A percentile compares a stretch with the other conserved stretches of the same genome.
These are phyloP conservation scores for Pseudocercospora ulei DNA, from an alignment of 2,329 filamentous ascomycete genomes.

Conservation along the genomic window DNA sequence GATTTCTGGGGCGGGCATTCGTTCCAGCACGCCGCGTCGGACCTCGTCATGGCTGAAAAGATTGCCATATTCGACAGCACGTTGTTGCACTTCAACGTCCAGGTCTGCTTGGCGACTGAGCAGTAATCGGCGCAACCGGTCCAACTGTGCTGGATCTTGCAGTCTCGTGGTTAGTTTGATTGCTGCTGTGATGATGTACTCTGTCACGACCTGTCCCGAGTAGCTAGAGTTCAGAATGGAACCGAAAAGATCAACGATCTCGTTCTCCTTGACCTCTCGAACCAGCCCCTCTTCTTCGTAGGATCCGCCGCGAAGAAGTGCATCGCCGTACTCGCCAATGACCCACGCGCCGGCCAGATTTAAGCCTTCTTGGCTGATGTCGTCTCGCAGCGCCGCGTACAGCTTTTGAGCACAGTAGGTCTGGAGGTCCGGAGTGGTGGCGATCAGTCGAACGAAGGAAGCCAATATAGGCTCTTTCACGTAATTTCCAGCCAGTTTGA, in stretches of 20 bases:
- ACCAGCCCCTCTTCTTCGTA: slow-evolving; percentile 92
- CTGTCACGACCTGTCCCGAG: slow-evolving; percentile 76
- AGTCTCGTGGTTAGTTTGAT: slow-evolving; percentile 92
- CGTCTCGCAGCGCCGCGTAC: slow-evolving; percentile 80
- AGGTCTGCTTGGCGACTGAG: slow-evolving; percentile 72
- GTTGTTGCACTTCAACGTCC: slow-evolving; percentile 91
- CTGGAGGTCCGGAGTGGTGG: slow-evolving; percentile 86
- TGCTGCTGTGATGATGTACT: slow-evolving; percentile 90
- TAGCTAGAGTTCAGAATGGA: slow-evolving; percentile 92
- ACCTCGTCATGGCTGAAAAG: slow-evolving; percentile 86
- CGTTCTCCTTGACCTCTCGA: slow-evolving; percentile 69
- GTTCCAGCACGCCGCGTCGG: slow-evolving; percentile 80
- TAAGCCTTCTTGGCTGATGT: slow-evolving; percentile 93
- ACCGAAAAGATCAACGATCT: slow-evolving; percentile 85
- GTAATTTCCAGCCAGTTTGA: slow-evolving; percentile 89
- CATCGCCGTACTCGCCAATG: slow-evolving; percentile 92
- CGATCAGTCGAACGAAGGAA: slow-evolving; percentile 89
- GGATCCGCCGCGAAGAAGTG: slow-evolving; percentile 75
- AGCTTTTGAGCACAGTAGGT: slow-evolving; percentile 95
- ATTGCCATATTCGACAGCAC: slow-evolving; percentile 89
- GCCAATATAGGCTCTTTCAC: slow-evolving; percentile 97
- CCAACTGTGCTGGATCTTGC: slow-evolving; percentile 71
- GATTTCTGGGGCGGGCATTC: slow-evolving; percentile 96
- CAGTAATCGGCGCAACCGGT: slow-evolving; percentile 70
- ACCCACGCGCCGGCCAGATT: slow-evolving; percentile 93